These are phyloP conservation scores for Phragmites australis DNA, from an alignment of 176 grass and related monocot genomes.

Conservation along the genomic window DNA sequence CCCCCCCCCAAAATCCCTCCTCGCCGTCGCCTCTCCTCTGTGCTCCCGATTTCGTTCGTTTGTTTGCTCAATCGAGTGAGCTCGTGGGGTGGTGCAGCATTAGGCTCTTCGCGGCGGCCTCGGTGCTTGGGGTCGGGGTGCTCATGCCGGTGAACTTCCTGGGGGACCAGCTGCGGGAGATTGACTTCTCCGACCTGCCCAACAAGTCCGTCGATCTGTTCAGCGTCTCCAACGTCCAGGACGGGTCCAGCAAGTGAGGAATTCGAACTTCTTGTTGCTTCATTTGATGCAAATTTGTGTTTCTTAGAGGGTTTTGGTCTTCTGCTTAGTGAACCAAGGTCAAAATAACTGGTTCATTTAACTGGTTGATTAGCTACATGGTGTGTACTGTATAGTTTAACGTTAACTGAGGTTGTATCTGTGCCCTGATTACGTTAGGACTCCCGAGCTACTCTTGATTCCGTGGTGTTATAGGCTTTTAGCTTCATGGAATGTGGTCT, in stretches of 20 bases:
- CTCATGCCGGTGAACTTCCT: conserved; percentile 85
- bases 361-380: conserved; percentile 8
- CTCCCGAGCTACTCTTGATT: not conserved
- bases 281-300: not conserved
- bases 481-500: not conserved
- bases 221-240: conserved; percentile 88
- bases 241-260: conserved; percentile 77
- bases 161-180: conserved; percentile 65
- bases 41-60: not conserved
- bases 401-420: not conserved
- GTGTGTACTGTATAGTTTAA: not conserved
- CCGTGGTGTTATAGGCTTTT: not conserved
- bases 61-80: conserved; percentile 4
- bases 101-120: conserved; percentile 68
- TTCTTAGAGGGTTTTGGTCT: not conserved
- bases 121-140: conserved; percentile 64
- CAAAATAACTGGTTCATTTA: not conserved
- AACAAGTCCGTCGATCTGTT: conserved; percentile 84
- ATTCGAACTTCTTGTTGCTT: not conserved
- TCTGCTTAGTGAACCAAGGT: not conserved
- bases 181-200: conserved; percentile 82
- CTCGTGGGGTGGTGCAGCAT: conserved; percentile 54
- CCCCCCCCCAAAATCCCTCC: not conserved
- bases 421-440: not conserved
- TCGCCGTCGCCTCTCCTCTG: not conserved